Evolutionary conservation across 176 grass and related monocot genomes (phyloP).

Genomic region (Oryza punctata): DNA sequence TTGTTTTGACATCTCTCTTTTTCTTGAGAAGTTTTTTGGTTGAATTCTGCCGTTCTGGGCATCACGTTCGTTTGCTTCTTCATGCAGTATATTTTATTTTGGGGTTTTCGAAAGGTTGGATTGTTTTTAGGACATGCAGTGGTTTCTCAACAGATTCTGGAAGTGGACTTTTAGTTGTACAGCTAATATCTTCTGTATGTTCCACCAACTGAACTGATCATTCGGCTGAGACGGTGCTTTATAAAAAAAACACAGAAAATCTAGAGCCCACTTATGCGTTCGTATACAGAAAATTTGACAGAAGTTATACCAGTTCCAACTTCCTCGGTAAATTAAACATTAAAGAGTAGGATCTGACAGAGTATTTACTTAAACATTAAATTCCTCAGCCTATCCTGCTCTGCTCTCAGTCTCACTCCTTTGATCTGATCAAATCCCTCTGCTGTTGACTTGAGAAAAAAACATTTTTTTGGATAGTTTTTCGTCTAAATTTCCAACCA

Average conservation of each 20-base stretch:
- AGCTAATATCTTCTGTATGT: neutral
- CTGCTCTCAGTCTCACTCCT: neutral
- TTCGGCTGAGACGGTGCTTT: neutral
- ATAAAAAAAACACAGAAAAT: neutral
- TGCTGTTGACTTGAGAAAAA: neutral
- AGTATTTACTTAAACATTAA: neutral
- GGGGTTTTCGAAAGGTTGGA: neutral
- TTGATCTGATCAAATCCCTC: slow-evolving; percentile 8
- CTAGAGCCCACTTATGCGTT: neutral
- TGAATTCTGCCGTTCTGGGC: slow-evolving; percentile 10
- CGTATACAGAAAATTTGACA: neutral
- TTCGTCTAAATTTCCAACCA: neutral
- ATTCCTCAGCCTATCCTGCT: neutral
- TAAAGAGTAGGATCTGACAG: neutral
- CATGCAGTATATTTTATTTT: neutral
- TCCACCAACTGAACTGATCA: neutral
- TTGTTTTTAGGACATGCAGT: neutral
- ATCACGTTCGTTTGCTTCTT: slow-evolving; percentile 30
- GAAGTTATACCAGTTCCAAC: neutral
- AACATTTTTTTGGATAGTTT: neutral
- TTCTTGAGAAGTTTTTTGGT: neutral
- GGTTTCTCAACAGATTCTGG: neutral
- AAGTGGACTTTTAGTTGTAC: neutral
- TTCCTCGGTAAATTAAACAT: neutral
- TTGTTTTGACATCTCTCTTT: neutral